A percentile compares a stretch with the other conserved stretches of the same genome.
Evolutionary conservation across 2,329 filamentous ascomycete species (phyloP).

Genomic region (Fusarium domesticum): DNA sequence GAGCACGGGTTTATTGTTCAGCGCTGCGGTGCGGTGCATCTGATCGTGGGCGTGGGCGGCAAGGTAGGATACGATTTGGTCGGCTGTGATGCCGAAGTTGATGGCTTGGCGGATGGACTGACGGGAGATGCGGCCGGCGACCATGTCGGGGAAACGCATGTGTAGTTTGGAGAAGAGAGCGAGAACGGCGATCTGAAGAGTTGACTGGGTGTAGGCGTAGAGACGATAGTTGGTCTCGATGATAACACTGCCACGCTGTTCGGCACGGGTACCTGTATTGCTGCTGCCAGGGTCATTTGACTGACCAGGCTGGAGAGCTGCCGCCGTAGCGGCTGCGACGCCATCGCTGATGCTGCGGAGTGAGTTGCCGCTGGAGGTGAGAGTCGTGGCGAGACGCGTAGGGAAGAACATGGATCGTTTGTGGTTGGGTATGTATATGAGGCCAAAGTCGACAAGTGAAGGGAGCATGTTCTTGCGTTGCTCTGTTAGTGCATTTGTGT

Average conservation of each 20-base stretch:
- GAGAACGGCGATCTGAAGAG: constrained; percentile 90
- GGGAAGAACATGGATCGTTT: constrained; percentile 72
- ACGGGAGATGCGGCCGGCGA: constrained; percentile 86
- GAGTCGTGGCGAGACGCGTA: constrained; percentile 87
- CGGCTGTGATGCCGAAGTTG: constrained; percentile 83
- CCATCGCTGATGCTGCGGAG: constrained; percentile 68
- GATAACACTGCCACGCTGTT: constrained; percentile 78
- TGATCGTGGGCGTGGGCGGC: constrained; percentile 91
- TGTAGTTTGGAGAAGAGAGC: constrained; percentile 84
- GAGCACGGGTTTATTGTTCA: constrained; percentile 66
- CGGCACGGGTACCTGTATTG: constrained; percentile 36
- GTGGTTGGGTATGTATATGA: constrained; percentile 69
- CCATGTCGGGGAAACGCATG: constrained; percentile 90
- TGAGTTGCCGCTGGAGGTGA: constrained; percentile 73
- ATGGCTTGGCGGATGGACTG: constrained; percentile 86
- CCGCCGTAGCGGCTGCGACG: constrained; percentile 63
- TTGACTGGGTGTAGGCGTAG: constrained; percentile 94
- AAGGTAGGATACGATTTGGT: constrained; percentile 94
- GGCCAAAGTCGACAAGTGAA: constrained; percentile 85
- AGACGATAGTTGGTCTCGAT: constrained; percentile 97
- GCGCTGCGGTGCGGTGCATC: constrained; percentile 67
- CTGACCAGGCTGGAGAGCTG: constrained; percentile 38
- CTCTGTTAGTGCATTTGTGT: constrained; percentile 76
- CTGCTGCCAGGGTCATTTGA: constrained; percentile 33
- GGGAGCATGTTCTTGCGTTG: constrained; percentile 87